phyloP scores from a whole-genome alignment of 2,329 filamentous ascomycete genomes.

The Ophiosphaerella narmari region DNA sequence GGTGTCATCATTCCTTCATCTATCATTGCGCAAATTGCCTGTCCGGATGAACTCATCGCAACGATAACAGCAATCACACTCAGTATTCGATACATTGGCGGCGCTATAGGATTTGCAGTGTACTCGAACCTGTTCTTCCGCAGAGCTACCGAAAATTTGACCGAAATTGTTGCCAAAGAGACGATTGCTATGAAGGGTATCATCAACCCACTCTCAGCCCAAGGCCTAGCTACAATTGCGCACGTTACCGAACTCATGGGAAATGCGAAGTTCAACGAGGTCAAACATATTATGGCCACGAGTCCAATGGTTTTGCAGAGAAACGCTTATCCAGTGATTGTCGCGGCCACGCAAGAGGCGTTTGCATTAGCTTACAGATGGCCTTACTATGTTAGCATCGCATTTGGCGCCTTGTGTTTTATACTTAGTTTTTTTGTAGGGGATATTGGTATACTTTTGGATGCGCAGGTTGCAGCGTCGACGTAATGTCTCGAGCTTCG shows the following conservation, averaged over 20 bases:
- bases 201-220: conserved; percentile 39
- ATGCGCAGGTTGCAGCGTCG: conserved; percentile 18
- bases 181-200: conserved; percentile 56
- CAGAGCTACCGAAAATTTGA: conserved; percentile 26
- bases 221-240: conserved; percentile 56
- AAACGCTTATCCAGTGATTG: conserved; percentile 49
- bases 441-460: conserved; percentile 52
- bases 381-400: conserved; percentile 67
- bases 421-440: conserved; percentile 63
- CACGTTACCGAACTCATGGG: conserved; percentile 50
- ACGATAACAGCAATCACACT: conserved; percentile 71
- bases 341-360: conserved; percentile 60
- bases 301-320: conserved; percentile 50
- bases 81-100: conserved; percentile 70
- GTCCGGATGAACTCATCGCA: conserved; percentile 71
- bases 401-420: conserved; percentile 62
- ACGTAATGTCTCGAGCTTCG: conserved; percentile 1
- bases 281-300: conserved; percentile 54
- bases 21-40: conserved; percentile 72
- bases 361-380: conserved; percentile 64
- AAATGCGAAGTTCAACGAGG: conserved; percentile 35
- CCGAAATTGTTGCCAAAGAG: conserved; percentile 39
- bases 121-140: conserved; percentile 46
- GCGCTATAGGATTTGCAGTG: conserved; percentile 65
- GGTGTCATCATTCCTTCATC: conserved; percentile 70